phyloP scores from a whole-genome alignment of 2,329 filamentous ascomycete genomes.

The Cryphonectria nitschkei region DNA sequence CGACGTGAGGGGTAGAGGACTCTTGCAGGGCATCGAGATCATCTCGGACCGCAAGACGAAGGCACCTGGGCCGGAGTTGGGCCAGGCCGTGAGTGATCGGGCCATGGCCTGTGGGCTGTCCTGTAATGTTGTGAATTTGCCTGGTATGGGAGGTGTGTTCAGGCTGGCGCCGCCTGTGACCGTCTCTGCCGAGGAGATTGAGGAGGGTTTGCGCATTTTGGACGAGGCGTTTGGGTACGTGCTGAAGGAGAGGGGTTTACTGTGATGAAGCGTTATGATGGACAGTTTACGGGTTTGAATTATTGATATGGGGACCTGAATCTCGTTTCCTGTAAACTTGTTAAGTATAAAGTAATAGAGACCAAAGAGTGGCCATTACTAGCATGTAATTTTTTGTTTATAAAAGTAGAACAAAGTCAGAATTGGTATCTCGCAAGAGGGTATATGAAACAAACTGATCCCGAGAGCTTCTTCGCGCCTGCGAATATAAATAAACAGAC shows the following conservation, averaged over 20 bases:
- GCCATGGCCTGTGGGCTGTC: constrained; percentile 52
- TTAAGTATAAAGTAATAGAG: too few species aligned
- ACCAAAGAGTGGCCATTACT: not conserved
- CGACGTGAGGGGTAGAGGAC: constrained; percentile 54
- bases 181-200: constrained; percentile 48
- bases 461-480: not conserved
- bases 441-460: not conserved
- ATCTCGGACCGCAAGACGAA: constrained; percentile 49
- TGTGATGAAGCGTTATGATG: not conserved
- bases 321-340: too few species aligned
- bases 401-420: not conserved
- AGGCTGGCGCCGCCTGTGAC: constrained; percentile 56
- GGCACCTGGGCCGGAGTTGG: constrained; percentile 47
- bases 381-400: too few species aligned
- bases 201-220: constrained; percentile 52
- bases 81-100: constrained; percentile 46
- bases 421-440: not conserved
- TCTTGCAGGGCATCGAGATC: constrained; percentile 56
- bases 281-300: not conserved
- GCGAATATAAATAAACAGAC: not conserved
- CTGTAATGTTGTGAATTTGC: constrained; percentile 52
- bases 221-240: constrained; percentile 50
- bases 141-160: constrained; percentile 54
- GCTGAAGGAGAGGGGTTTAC: constrained; percentile 25
- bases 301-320: too few species aligned